Evolutionary conservation across 2,329 filamentous ascomycete genomes (phyloP), one percentile per base, ranked within the genome.

Genomic region (Eurotiales sp.): DNA sequence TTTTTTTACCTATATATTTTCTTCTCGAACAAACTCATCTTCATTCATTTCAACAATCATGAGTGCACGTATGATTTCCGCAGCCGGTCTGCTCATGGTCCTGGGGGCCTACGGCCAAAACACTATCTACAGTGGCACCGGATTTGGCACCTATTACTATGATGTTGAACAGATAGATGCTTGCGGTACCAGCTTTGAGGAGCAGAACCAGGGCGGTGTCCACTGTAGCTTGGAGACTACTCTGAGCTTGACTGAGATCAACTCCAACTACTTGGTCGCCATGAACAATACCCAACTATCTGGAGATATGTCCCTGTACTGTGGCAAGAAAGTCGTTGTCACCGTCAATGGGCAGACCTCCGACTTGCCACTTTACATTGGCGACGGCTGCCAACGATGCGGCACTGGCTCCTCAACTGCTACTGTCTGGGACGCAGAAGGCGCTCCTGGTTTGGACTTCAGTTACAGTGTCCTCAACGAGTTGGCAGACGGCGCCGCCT

Each of bases 251-350:
- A 21, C 47, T 36, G 11, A 47, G 34, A 46, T 56, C 23, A 37
- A 52, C 52, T 44, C 54, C 12, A 56, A 58, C 52, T 44, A 55
- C 47, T 14, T 59, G 37, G 27, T 61, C 37, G 48, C 48, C 25
- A 46, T 58, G 55, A 52, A 59, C 50, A 51, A 59, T 45, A 42
- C 51, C 46, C 21, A 58, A 41, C 30, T 56, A 12, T n/a, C 37
- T 2, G 22, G 32, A 7, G 44, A 56, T n/a, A 44, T 49, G 25
- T 44, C 51, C 5, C 23, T 40, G 27, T 56, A 55, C 27, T 55
- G 54, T 40, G 54, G 54, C 39, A 54, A 56, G 40, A 40, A 46
- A 40, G 54, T 56, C 10, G 46, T 54, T 25, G 44, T 56, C 22
- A 50, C 51, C 14, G 39, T 56, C 25, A 54, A 56, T 37, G 49